These are phyloP conservation scores for Geotrichum reessii DNA, from an alignment of 1,139 yeast species.

Conservation along the genomic window DNA sequence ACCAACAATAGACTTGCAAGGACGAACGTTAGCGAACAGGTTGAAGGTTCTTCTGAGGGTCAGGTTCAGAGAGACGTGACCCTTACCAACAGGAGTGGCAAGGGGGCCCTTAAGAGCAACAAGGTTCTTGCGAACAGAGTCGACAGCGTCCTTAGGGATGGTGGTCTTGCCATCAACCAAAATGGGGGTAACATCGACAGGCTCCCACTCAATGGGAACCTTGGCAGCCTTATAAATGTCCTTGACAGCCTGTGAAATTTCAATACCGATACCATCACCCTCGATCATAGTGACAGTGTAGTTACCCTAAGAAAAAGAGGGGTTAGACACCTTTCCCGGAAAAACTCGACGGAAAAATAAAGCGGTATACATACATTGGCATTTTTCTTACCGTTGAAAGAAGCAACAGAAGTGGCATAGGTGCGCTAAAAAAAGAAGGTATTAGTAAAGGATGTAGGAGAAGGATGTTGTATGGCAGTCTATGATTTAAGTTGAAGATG, in stretches of 20 bases:
- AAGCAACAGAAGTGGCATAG: slow-evolving; percentile 49
- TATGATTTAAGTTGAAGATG: background rate
- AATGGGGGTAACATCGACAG: slow-evolving; percentile 91
- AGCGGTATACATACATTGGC: slow-evolving; percentile 36
- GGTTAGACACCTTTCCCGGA: slow-evolving; percentile 11
- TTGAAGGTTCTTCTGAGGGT: slow-evolving; percentile 95
- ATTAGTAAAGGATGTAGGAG: background rate
- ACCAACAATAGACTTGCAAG: slow-evolving; percentile 89
- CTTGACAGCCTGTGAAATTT: slow-evolving; percentile 90
- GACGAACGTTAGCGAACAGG: slow-evolving; percentile 95
- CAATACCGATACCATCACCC: slow-evolving; percentile 98
- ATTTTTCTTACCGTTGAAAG: slow-evolving; percentile 52
- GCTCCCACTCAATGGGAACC: slow-evolving; percentile 96
- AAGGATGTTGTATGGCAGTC: slow-evolving; percentile 29
- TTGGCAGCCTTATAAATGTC: slow-evolving; percentile 86
- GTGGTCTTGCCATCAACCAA: slow-evolving; percentile 91
- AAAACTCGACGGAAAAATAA: slow-evolving; percentile 5
- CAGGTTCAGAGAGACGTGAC: slow-evolving; percentile 95
- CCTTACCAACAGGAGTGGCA: slow-evolving; percentile 98
- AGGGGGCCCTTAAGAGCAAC: slow-evolving; percentile 96
- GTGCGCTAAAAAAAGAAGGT: slow-evolving; percentile 26
- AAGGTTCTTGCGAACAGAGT: slow-evolving; percentile 83
- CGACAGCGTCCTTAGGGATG: slow-evolving; percentile 87
- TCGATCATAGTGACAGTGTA: slow-evolving; percentile 93
- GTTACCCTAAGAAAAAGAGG: slow-evolving; percentile 34